Conservation (phyloP, 805 yeast genomes). For the Nakazawaea ishiwadae region DNA sequence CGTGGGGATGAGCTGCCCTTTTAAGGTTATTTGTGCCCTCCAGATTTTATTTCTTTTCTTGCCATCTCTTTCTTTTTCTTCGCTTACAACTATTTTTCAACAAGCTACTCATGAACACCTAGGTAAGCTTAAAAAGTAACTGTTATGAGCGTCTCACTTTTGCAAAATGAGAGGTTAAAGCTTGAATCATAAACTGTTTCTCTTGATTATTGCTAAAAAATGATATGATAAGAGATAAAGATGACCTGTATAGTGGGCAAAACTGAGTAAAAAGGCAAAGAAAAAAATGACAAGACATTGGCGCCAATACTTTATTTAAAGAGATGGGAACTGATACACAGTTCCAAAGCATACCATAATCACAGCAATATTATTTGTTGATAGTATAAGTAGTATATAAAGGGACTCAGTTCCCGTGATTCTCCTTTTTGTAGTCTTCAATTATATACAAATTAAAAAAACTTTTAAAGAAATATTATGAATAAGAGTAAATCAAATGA, state of each 20-base stretch:
- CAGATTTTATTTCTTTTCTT: no score
- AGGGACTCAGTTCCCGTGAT: not conserved
- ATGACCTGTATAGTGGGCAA: not conserved
- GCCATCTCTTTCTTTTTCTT: not conserved
- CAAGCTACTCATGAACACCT: no score
- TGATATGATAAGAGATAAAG: no score
- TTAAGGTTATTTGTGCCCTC: not conserved
- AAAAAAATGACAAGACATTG: slow-evolving; percentile 4
- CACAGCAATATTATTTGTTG: not conserved
- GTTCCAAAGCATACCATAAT: not conserved
- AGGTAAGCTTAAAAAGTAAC: no score
- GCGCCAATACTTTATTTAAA: slow-evolving; percentile 4
- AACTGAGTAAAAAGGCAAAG: not conserved
- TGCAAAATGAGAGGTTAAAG: no score
- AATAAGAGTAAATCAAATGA: not conserved
- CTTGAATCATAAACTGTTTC: no score
- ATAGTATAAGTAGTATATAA: not conserved
- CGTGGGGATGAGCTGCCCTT: not conserved
- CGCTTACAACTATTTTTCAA: not conserved
- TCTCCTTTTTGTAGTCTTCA: not conserved
- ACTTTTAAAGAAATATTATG: not conserved
- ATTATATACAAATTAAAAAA: not conserved
- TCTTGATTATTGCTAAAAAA: no score
- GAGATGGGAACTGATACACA: not conserved
- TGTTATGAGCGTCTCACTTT: no score